Conservation (phyloP, 225 moss, liverwort and hornwort species). For the Marchantia paleacea region DNA sequence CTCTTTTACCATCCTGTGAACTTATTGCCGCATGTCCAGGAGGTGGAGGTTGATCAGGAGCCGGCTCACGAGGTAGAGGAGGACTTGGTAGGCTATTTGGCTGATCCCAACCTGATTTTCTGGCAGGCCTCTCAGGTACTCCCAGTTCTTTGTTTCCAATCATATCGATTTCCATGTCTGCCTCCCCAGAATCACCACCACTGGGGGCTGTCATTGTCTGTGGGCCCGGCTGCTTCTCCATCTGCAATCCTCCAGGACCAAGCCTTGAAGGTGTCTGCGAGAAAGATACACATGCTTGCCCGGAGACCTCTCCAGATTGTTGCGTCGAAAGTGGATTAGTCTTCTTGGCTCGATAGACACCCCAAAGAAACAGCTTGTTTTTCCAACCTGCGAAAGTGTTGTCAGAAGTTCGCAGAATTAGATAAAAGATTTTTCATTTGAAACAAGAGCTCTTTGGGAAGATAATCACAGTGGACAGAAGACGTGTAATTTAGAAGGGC, state of each 20-base stretch:
- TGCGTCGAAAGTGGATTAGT: background rate
- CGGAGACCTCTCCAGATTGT: background rate
- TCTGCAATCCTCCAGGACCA: constrained; percentile 1
- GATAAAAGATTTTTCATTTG: no score
- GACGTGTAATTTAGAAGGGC: no score
- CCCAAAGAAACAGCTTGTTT: constrained; percentile 87
- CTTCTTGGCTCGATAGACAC: constrained; percentile 85
- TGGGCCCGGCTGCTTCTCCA: background rate
- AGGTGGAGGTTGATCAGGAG: constrained; percentile 45
- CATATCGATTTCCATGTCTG: constrained; percentile 93
- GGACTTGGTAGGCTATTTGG: constrained; percentile 27
- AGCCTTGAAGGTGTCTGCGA: background rate
- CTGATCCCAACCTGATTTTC: constrained; percentile 43
- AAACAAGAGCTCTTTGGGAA: no score
- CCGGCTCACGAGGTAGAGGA: constrained; percentile 51
- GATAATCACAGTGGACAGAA: no score
- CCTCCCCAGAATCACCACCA: constrained; percentile 51
- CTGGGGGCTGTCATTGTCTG: constrained; percentile 20
- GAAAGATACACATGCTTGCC: constrained; percentile 1
- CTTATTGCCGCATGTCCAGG: constrained; percentile 26
- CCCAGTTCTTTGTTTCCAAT: constrained; percentile 64
- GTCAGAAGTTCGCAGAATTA: background rate
- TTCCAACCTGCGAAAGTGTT: constrained; percentile 60
- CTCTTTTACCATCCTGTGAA: constrained; percentile 24
- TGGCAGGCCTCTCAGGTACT: constrained; percentile 49